These are phyloP conservation scores for Chalciporus pseudorubinellus DNA, from an alignment of 768 basidiomycete genomes.

Conservation along the genomic window DNA sequence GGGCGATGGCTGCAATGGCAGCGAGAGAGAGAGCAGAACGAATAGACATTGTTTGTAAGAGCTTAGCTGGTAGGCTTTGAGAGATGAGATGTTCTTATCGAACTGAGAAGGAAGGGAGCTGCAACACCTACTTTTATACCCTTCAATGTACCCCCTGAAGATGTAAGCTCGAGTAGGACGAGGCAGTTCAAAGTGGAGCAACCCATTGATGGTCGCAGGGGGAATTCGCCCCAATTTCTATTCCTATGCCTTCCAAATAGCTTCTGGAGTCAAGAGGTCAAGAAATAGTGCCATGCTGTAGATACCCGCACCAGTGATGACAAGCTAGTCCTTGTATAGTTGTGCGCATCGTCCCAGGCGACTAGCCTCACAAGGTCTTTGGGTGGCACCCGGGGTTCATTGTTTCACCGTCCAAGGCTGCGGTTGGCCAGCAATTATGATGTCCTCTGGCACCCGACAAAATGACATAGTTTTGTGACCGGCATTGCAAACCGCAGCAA, in stretches of 20 bases:
- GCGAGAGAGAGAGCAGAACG: conserved; percentile 20
- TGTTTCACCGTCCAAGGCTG: background rate
- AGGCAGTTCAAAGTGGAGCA: conserved; percentile 1
- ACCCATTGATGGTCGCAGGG: background rate
- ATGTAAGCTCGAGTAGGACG: background rate
- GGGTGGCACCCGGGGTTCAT: background rate
- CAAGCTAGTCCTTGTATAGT: background rate
- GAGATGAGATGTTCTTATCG: background rate
- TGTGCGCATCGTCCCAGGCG: background rate
- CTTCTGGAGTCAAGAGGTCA: background rate
- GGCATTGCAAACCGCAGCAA: background rate
- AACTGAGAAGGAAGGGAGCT: background rate
- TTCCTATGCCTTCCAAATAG: background rate
- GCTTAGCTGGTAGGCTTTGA: background rate
- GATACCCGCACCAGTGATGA: background rate
- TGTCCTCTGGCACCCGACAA: background rate
- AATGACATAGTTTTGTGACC: background rate
- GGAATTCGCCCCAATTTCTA: background rate
- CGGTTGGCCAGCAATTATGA: background rate
- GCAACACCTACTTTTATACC: conserved; percentile 14
- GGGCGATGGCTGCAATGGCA: conserved; percentile 17
- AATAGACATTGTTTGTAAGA: conserved; percentile 18
- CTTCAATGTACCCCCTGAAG: background rate
- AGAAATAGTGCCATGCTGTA: background rate
- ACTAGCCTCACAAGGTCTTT: background rate